A percentile compares a stretch with the other conserved stretches of the same genome.
phyloP scores from a whole-genome alignment of 306 rosid genomes.

The Datisca glomerata region DNA sequence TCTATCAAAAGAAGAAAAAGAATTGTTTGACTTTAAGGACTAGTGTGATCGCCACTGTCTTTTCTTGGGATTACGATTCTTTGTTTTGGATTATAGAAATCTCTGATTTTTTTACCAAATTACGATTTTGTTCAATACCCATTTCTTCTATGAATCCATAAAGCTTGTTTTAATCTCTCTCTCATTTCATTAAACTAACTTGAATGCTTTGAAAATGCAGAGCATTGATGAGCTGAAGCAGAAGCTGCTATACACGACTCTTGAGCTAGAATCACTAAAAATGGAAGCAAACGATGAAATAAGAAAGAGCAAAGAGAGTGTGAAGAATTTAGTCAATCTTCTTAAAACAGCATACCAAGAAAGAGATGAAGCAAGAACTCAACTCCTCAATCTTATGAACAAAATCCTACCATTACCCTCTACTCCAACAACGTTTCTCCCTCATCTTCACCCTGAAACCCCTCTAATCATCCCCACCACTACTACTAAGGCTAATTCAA shows the following conservation, averaged over 20 bases:
- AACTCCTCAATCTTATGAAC: constrained; percentile 26
- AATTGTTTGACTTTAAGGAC: too few relatives aligned
- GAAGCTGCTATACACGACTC: constrained; percentile 19
- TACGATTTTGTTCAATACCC: not conserved
- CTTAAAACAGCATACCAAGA: constrained; percentile 33
- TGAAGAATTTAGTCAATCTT: constrained; percentile 19
- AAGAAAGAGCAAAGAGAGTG: constrained; percentile 29
- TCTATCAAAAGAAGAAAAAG: too few relatives aligned
- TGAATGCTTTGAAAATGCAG: constrained; percentile 14
- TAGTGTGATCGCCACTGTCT: too few relatives aligned
- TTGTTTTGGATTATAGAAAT: not conserved
- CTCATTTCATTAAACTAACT: not conserved
- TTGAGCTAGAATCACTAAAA: constrained; percentile 29
- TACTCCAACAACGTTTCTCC: not conserved
- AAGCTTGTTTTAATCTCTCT: not conserved
- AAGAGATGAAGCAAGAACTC: constrained; percentile 57
- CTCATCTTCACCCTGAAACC: constrained; percentile 1
- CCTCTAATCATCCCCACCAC: not conserved
- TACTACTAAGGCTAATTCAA: constrained; percentile 18
- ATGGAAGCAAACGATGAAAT: constrained; percentile 21
- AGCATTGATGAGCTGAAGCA: constrained; percentile 25
- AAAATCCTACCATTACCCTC: too few relatives aligned
- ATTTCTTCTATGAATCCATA: too few relatives aligned
- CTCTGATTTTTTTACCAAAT: not conserved
- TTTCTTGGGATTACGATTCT: not conserved